phyloP scores from a whole-genome alignment of 805 yeast species.

The Barnettozyma sp. region DNA sequence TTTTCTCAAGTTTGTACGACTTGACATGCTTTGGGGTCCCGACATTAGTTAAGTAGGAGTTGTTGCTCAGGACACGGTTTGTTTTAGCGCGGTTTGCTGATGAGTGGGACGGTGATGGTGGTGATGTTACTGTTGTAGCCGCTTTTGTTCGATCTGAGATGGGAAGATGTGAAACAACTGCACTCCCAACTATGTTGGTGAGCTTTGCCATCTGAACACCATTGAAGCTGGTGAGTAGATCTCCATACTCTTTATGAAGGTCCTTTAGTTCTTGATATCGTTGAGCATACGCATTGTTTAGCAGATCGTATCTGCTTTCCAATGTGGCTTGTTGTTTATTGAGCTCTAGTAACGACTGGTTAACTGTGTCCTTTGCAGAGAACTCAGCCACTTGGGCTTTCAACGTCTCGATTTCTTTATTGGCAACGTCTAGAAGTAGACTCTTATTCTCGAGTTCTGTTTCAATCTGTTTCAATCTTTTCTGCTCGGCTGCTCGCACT shows the following conservation, averaged over 20 bases:
- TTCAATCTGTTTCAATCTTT: not conserved
- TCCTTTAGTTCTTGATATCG: constrained; percentile 25
- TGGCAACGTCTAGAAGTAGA: constrained; percentile 14
- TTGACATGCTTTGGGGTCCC: constrained; percentile 11
- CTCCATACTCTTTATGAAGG: constrained; percentile 25
- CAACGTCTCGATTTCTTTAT: constrained; percentile 15
- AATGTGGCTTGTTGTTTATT: constrained; percentile 15
- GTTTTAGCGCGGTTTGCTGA: constrained; percentile 7
- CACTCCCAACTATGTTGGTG: constrained; percentile 20
- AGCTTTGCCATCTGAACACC: constrained; percentile 26
- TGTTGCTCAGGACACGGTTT: constrained; percentile 23
- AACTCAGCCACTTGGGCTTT: constrained; percentile 12
- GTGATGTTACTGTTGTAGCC: too few species aligned
- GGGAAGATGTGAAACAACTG: constrained; percentile 12
- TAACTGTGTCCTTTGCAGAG: not conserved
- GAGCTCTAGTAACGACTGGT: constrained; percentile 13
- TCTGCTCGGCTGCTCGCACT: too few species aligned
- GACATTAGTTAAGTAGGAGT: constrained; percentile 19
- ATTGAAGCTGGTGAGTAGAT: constrained; percentile 21
- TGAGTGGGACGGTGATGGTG: too few species aligned
- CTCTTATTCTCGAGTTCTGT: constrained; percentile 6
- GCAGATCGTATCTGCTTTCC: constrained; percentile 16
- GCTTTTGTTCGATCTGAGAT: too few species aligned
- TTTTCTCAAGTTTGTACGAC: constrained; percentile 8
- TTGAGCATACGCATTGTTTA: constrained; percentile 22